These are phyloP conservation scores for Ascocoryne sarcoides DNA, from an alignment of 2,329 filamentous ascomycete species.

Conservation along the genomic window DNA sequence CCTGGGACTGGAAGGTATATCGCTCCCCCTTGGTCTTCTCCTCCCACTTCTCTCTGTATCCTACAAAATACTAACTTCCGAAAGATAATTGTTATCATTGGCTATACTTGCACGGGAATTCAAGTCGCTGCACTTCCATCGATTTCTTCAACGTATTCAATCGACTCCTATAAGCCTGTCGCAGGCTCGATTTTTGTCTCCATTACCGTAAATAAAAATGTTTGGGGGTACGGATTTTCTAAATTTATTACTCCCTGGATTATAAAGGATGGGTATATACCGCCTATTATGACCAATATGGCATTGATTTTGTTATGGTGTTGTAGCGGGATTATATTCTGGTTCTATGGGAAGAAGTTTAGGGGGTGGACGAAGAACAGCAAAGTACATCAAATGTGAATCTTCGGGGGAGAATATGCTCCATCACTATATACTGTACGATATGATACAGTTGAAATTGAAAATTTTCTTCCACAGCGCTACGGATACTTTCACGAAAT, in stretches of 20 bases:
- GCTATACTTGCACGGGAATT: conserved; percentile 46
- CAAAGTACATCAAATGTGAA: conserved; percentile 42
- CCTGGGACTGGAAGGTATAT: conserved; percentile 43
- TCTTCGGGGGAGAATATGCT: background rate
- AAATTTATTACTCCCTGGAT: conserved; percentile 48
- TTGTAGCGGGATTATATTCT: conserved; percentile 42
- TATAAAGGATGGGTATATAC: conserved; percentile 39
- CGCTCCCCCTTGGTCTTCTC: too few relatives aligned
- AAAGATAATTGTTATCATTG: conserved; percentile 42
- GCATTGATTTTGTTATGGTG: conserved; percentile 44
- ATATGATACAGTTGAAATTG: too few relatives aligned
- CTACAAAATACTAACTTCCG: conserved; percentile 2
- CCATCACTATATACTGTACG: too few relatives aligned
- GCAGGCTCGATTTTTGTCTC: conserved; percentile 50
- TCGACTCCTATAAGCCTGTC: conserved; percentile 56
- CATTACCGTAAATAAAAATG: conserved; percentile 55
- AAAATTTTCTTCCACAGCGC: too few relatives aligned
- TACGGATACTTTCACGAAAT: too few relatives aligned
- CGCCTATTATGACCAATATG: conserved; percentile 53
- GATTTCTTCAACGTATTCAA: conserved; percentile 47
- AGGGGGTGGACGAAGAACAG: conserved; percentile 46
- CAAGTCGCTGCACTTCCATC: conserved; percentile 51
- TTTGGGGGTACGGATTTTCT: conserved; percentile 53
- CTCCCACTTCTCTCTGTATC: too few relatives aligned
- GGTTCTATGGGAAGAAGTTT: conserved; percentile 49